A percentile compares a stretch with the other conserved stretches of the same genome.
Evolutionary conservation across 148 eudicot species (phyloP).

Genomic region (Chenopodium suecicum): DNA sequence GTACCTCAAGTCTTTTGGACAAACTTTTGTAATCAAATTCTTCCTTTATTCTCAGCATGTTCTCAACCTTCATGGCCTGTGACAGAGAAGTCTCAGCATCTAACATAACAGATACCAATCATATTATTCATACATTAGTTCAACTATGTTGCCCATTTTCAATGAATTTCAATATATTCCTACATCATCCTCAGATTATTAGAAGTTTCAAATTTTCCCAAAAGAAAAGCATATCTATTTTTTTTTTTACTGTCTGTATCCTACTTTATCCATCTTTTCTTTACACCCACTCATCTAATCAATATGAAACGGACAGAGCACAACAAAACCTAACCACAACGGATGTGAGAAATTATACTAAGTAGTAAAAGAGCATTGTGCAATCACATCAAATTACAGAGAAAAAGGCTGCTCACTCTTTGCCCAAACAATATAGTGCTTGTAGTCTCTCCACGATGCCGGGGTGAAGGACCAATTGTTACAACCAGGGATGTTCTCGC

Average conservation of each 20-base stretch:
- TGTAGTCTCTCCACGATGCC: slow-evolving; percentile 93
- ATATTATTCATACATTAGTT: neutral
- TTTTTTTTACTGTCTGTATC: too few relatives aligned
- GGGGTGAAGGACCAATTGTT: slow-evolving; percentile 92
- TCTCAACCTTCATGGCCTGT: slow-evolving; percentile 99
- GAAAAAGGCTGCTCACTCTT: slow-evolving; percentile 57
- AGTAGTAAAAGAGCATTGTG: neutral
- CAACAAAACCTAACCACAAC: neutral
- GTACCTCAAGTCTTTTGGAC: slow-evolving; percentile 78
- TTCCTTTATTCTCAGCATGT: slow-evolving; percentile 92
- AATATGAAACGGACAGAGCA: neutral
- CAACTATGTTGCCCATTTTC: neutral
- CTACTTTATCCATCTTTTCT: too few relatives aligned
- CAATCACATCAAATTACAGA: neutral
- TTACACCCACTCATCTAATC: too few relatives aligned
- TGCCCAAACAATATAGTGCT: slow-evolving; percentile 96
- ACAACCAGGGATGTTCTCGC: slow-evolving; percentile 90
- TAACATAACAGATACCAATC: slow-evolving; percentile 1
- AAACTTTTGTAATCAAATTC: slow-evolving; percentile 95
- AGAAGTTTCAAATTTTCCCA: neutral
- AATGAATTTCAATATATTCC: neutral
- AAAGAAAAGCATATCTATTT: neutral
- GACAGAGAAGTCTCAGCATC: neutral
- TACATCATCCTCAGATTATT: slow-evolving; percentile 12
- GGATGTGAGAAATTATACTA: neutral